phyloP scores from a whole-genome alignment of 495 filamentous ascomycete genomes.

The Aspergillus diversus region DNA sequence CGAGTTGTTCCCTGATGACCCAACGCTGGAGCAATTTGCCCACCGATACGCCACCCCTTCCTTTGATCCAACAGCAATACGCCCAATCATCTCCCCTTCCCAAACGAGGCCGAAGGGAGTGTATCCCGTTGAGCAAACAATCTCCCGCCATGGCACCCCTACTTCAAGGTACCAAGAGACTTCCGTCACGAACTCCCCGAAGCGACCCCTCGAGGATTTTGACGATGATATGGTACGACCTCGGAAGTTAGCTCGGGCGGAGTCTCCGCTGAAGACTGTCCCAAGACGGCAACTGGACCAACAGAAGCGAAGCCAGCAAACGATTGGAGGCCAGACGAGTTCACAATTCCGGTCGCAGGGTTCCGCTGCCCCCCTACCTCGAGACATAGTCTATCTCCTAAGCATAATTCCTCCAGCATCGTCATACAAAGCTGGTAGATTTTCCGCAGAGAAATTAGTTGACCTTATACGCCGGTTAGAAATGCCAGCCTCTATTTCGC shows the following conservation, averaged over 20 bases:
- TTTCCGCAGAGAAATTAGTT: slow-evolving; percentile 73
- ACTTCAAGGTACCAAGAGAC: slow-evolving; percentile 50
- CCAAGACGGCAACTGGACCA: slow-evolving; percentile 83
- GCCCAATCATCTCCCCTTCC: slow-evolving; percentile 78
- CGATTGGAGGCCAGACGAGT: slow-evolving; percentile 38
- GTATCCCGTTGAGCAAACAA: slow-evolving; percentile 31
- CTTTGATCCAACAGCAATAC: slow-evolving; percentile 78
- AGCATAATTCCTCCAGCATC: slow-evolving; percentile 80
- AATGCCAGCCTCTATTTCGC: slow-evolving; percentile 60
- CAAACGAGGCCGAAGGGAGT: slow-evolving; percentile 69
- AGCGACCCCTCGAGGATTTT: slow-evolving; percentile 75
- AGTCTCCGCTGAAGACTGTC: slow-evolving; percentile 84
- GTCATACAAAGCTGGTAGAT: slow-evolving; percentile 65
- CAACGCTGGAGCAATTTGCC: slow-evolving; percentile 72
- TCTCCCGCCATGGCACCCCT: slow-evolving; percentile 59
- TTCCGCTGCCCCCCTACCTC: slow-evolving; percentile 63
- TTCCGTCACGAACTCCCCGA: slow-evolving; percentile 70
- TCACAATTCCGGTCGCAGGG: slow-evolving; percentile 48
- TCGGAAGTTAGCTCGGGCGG: slow-evolving; percentile 79
- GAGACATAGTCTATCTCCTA: slow-evolving; percentile 78
- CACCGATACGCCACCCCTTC: slow-evolving; percentile 68
- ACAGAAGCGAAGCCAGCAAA: slow-evolving; percentile 58
- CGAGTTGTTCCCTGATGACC: slow-evolving; percentile 88
- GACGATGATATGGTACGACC: slow-evolving; percentile 71
- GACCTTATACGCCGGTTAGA: slow-evolving; percentile 68